Base-by-base conservation (phyloP, 2,329 filamentous ascomycete species). In the Incumbomyces delicatus region DNA sequence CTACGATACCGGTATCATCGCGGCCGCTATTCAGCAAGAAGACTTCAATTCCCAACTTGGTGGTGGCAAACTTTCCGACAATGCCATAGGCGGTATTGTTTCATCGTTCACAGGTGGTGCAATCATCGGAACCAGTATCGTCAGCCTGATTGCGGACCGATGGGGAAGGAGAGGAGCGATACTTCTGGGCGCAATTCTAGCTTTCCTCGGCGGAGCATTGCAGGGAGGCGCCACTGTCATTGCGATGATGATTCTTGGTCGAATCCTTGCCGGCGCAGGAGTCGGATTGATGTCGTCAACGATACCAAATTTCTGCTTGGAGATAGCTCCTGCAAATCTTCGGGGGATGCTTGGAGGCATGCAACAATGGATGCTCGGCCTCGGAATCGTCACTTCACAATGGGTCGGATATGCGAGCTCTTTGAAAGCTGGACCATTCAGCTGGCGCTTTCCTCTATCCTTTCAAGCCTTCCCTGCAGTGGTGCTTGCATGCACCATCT, bases 201-300 rank as follows among this genome's bases (percentile, higher is more conserved):
- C 60, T 5, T 50, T 57, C 5, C 42, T 66, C 10, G 65, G 63
- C 8, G 58, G 58, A 35, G 60, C 60, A 13, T 55, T 68, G 5
- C 65, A 67, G 49, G 63, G 62, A 29, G 64, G 62, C 16, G 58
- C 65, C 0, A 51, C 61, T 8, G 60, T 57, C 39, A 58, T 67
- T 45, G 60, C 60, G 14, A 73, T 73, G 66, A 57, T 75, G 10
- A 71, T 75, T 32, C 58, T 65, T n/a, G 72, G 72, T 6, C 67
- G 73, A 46, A 68, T 71, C 51, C 67, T 74, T 50, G 71, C 70
- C 10, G 73, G 73, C 3, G 46, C 72, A 11, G 71, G 70, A 1
- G 63, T 75, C n/a, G 72, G 72, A 2, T 59, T 70, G 41, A 63
- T 73, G 55, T 71, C 70, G 1, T 64, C 67, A 29, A 69, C 66